Base-by-base conservation (phyloP, 257 asterid genomes). In the Jasminum sambac region DNA sequence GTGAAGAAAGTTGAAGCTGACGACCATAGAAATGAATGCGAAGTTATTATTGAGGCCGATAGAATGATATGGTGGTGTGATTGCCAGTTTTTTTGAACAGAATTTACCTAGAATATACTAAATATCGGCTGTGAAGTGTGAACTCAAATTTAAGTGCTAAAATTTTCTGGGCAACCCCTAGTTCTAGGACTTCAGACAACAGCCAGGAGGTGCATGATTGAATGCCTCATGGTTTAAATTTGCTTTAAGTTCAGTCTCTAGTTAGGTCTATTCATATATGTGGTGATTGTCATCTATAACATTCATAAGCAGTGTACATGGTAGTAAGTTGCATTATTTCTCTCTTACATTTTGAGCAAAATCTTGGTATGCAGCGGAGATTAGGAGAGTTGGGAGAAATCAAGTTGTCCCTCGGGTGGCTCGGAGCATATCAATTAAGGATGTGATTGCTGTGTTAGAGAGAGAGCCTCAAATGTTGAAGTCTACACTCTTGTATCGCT, bases 381-480 rank as follows among this genome's bases (percentile, higher is more conserved):
- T 55, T 30, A 81, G 90, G 70, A 86, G 82, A 87, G 85, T 67
- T 21, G 96, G 89, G 69, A 86, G 89, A 81, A 79, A 83, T 71
- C 97, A 86, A 82, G 87, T 66, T 12, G 76, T 77, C 12, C 80
- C 88, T 5, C 89, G 82, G 55, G 89, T 85, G 52, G 85, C 78
- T 23, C 84, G 95, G 42, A 86, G 88, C 79, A 79, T 89, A 55
- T 79, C 93, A n/a, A 83, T 85, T 17, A 91, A 89, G 75, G 99
- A 94, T 79, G 90, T 94, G 78, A 86, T 91, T 40, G 88, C 89
- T 3, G 82, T 87, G n/a, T 72, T 94, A 48, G 96, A 94, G 79
- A 89, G 97, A 75, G 99, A 94, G 80, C 96, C 97, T 68, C 99
- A 90, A 34, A 91, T 89, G 95, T 88, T 96, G 0, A 94, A 84